Conservation (phyloP, 768 basidiomycete species). For the Lepiota venenata region DNA sequence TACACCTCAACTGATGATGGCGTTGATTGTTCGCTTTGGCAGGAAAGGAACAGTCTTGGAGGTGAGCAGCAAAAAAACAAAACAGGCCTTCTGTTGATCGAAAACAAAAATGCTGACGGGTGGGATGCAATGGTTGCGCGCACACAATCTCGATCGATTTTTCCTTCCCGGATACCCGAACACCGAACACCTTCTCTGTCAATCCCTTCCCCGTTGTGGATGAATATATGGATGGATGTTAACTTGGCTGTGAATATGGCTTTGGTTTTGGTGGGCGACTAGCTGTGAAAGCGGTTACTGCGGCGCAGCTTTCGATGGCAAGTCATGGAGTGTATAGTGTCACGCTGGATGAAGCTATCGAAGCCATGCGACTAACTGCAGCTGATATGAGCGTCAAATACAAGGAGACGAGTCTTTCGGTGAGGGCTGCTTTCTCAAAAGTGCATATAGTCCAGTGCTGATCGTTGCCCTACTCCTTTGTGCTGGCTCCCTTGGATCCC, state of each 20-base stretch:
- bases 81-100: no score
- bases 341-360: conserved; percentile 91
- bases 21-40: conserved; percentile 1
- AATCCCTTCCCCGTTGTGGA: no score
- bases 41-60: conserved; percentile 86
- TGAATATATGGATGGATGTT: neutral
- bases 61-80: conserved; percentile 36
- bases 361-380: conserved; percentile 91
- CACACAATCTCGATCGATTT: no score
- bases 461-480: conserved; percentile 1
- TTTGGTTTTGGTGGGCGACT: conserved; percentile 10
- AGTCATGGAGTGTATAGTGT: conserved; percentile 86
- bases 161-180: no score
- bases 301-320: conserved; percentile 93
- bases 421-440: conserved; percentile 31
- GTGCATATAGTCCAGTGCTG: conserved; percentile 6
- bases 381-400: conserved; percentile 95
- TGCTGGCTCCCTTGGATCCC: no score
- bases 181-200: no score
- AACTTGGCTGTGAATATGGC: neutral
- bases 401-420: conserved; percentile 93
- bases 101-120: no score
- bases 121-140: no score
- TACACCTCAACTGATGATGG: neutral
- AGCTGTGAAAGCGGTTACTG: conserved; percentile 93